Percentiles rank a stretch among this genome's conserved stretches.
These are phyloP conservation scores for Ramularia collo-cygni DNA, from an alignment of 2,329 filamentous ascomycete genomes.

Conservation along the genomic window DNA sequence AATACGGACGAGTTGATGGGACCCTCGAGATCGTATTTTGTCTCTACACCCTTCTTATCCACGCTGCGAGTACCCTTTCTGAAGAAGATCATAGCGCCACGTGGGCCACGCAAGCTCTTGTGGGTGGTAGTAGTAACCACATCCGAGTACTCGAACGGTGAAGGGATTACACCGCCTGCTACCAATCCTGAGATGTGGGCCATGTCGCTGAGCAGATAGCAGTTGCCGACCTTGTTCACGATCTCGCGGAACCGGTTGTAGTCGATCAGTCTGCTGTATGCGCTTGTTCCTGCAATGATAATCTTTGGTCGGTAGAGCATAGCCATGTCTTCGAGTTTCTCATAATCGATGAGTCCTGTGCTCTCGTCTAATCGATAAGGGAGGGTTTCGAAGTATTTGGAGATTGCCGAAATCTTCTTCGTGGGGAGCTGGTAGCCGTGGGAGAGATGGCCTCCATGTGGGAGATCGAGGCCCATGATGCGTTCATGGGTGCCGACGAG, in stretches of 20 bases:
- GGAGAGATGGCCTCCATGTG: conserved; percentile 90
- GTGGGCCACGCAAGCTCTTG: conserved; percentile 95
- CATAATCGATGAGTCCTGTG: conserved; percentile 96
- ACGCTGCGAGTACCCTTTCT: conserved; percentile 90
- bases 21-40: conserved; percentile 91
- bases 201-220: conserved; percentile 96
- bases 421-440: conserved; percentile 96
- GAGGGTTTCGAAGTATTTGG: conserved; percentile 98
- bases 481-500: conserved; percentile 88
- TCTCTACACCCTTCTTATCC: conserved; percentile 82
- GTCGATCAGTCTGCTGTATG: conserved; percentile 97
- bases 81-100: conserved; percentile 99
- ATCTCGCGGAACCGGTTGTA: conserved; percentile 95
- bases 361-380: conserved; percentile 85
- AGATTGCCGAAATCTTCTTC: conserved; percentile 80
- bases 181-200: conserved; percentile 97
- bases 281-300: conserved; percentile 91
- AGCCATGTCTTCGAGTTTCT: conserved; percentile 82
- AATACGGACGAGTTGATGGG: conserved; percentile 99
- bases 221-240: conserved; percentile 82
- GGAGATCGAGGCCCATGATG: conserved; percentile 93
- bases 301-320: conserved; percentile 91
- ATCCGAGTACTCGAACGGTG: conserved; percentile 86
- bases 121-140: conserved; percentile 98
- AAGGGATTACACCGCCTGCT: conserved; percentile 85